phyloP scores from a whole-genome alignment of 2,329 filamentous ascomycete genomes.

The Diaporthe sp. region DNA sequence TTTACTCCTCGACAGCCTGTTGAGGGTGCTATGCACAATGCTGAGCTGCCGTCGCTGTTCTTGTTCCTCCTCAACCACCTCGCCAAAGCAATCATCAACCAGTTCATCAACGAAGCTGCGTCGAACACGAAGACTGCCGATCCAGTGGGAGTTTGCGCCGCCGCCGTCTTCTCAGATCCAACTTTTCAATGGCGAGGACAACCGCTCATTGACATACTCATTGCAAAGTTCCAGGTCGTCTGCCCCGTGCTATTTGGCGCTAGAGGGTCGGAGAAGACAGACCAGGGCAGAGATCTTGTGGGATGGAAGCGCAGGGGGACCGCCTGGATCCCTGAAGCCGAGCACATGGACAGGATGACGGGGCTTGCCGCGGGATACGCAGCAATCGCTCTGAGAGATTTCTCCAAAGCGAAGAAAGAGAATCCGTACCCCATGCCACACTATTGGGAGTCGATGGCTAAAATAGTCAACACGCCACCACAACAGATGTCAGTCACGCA shows the following conservation, averaged over 20 bases:
- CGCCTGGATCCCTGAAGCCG: slow-evolving; percentile 75
- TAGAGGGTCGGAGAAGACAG: slow-evolving; percentile 80
- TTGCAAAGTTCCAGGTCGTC: slow-evolving; percentile 84
- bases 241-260: slow-evolving; percentile 92
- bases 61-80: slow-evolving; percentile 82
- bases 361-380: slow-evolving; percentile 89
- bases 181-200: slow-evolving; percentile 74
- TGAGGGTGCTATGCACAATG: slow-evolving; percentile 58
- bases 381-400: slow-evolving; percentile 85
- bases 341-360: slow-evolving; percentile 86
- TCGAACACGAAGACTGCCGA: slow-evolving; percentile 74
- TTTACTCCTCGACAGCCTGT: slow-evolving; percentile 56
- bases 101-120: slow-evolving; percentile 74
- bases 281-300: slow-evolving; percentile 74
- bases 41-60: slow-evolving; percentile 69
- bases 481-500: slow-evolving; percentile 80
- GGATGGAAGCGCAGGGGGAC: slow-evolving; percentile 79
- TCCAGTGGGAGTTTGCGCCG: slow-evolving; percentile 78
- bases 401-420: slow-evolving; percentile 74
- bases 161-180: slow-evolving; percentile 76
- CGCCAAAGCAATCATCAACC: slow-evolving; percentile 75
- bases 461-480: slow-evolving; percentile 81
- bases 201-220: slow-evolving; percentile 79
- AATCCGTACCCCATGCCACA: slow-evolving; percentile 84
- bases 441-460: slow-evolving; percentile 86